These are phyloP conservation scores for Linnemannia schmuckeri DNA, from an alignment of 192 early-diverging fungal genomes.

Conservation along the genomic window DNA sequence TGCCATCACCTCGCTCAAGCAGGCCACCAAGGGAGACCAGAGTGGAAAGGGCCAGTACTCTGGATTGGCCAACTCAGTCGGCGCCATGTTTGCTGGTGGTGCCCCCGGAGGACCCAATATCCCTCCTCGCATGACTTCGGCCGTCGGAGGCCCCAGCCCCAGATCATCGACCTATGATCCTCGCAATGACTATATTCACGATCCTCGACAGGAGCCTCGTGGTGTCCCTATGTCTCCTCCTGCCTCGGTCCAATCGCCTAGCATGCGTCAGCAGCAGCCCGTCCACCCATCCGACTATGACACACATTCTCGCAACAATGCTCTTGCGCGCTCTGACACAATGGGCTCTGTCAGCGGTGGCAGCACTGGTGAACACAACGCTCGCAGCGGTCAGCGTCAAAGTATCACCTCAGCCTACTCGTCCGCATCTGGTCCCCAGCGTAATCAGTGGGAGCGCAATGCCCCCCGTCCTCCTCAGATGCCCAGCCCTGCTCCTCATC, in stretches of 20 bases:
- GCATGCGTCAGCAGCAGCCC: constrained; percentile 25
- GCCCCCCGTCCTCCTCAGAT: constrained; percentile 28
- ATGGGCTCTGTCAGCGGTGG: constrained; percentile 23
- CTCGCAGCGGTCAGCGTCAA: constrained; percentile 23
- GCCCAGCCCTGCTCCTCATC: constrained; percentile 22
- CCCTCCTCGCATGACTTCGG: constrained; percentile 27
- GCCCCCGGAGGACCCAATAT: constrained; percentile 22
- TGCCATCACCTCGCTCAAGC: constrained; percentile 65
- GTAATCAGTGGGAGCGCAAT: constrained; percentile 28
- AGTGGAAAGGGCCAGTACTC: constrained; percentile 7
- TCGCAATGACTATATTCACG: constrained; percentile 15
- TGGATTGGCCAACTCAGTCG: constrained; percentile 5
- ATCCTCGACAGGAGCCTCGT: constrained; percentile 22
- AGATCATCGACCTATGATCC: constrained; percentile 23
- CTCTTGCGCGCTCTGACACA: constrained; percentile 25
- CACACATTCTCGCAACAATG: constrained; percentile 18
- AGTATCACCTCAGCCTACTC: constrained; percentile 30
- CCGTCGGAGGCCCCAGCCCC: constrained; percentile 7
- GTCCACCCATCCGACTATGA: constrained; percentile 11
- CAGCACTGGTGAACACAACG: constrained; percentile 10
- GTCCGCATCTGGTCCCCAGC: constrained; percentile 22
- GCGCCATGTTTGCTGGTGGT: constrained; percentile 13
- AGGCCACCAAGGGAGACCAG: constrained; percentile 30
- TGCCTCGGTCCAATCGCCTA: constrained; percentile 24
- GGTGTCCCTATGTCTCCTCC: constrained; percentile 16